Percentiles rank a stretch among this genome's conserved stretches.
phyloP scores from a whole-genome alignment of 2,329 filamentous ascomycete species.

The Apiospora sp. region DNA sequence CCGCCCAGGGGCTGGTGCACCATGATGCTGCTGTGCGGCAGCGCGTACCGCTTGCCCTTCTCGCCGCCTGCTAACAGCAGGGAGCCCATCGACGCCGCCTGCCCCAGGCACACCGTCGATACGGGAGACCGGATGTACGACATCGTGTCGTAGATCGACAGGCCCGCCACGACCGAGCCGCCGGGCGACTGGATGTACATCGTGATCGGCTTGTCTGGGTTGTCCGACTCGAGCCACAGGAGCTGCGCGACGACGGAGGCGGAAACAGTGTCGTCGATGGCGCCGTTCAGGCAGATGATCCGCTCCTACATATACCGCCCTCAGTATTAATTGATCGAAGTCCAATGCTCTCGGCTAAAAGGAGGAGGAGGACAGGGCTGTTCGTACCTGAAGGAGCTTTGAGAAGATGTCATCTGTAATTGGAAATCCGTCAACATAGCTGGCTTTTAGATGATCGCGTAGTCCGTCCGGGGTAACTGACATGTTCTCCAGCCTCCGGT shows the following conservation, averaged over 20 bases:
- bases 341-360: conserved; percentile 29
- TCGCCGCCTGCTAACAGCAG: conserved; percentile 87
- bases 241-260: conserved; percentile 96
- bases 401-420: conserved; percentile 80
- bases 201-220: conserved; percentile 91
- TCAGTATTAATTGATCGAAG: conserved; percentile 28
- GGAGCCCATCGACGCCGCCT: conserved; percentile 94
- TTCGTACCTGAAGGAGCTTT: conserved; percentile 74
- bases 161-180: conserved; percentile 85
- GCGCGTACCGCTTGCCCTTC: conserved; percentile 82
- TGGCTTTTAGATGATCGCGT: background rate
- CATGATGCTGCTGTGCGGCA: conserved; percentile 97
- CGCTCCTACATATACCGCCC: conserved; percentile 68
- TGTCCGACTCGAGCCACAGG: conserved; percentile 97
- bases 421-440: background rate
- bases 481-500: conserved; percentile 80
- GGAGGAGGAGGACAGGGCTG: background rate
- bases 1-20: conserved; percentile 92
- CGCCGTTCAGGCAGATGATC: conserved; percentile 91
- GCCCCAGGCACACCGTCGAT: conserved; percentile 92
- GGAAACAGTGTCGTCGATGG: conserved; percentile 88
- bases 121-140: conserved; percentile 93
- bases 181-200: conserved; percentile 98
- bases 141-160: conserved; percentile 99
- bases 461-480: conserved; percentile 51